A percentile compares a stretch with the other conserved stretches of the same genome.
Conservation (phyloP, 345 rosid species). For the thale cress (Arabidopsis thaliana) region DNA sequence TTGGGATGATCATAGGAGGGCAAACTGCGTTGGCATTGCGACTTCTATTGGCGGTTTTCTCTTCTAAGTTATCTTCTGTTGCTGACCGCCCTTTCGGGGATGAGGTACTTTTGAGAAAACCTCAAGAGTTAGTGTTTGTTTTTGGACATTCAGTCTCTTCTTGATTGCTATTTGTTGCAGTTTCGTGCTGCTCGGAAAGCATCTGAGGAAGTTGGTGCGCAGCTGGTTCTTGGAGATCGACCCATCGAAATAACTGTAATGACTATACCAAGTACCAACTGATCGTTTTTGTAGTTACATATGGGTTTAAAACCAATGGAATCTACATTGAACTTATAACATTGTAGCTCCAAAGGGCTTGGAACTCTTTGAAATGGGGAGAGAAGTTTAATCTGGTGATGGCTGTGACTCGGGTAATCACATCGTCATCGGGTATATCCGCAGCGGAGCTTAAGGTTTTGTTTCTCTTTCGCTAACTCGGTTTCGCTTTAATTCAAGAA, state of each 20-base stretch:
- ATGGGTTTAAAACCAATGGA: background rate
- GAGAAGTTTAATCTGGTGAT: slow-evolving; percentile 60
- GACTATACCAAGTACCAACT: background rate
- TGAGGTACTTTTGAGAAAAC: slow-evolving; percentile 56
- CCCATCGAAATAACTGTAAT: slow-evolving; percentile 85
- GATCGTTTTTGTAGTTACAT: background rate
- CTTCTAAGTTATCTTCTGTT: slow-evolving; percentile 79
- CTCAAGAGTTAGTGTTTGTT: background rate
- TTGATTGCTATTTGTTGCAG: slow-evolving; percentile 44
- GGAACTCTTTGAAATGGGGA: slow-evolving; percentile 66
- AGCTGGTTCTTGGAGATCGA: slow-evolving; percentile 84
- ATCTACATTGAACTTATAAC: background rate
- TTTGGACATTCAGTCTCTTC: background rate
- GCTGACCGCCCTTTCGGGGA: slow-evolving; percentile 80
- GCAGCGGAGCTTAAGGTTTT: slow-evolving; percentile 53
- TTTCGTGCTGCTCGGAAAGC: slow-evolving; percentile 84
- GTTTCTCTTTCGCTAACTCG: background rate
- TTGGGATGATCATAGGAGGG: slow-evolving; percentile 60
- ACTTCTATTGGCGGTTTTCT: slow-evolving; percentile 78
- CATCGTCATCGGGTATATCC: slow-evolving; percentile 56
- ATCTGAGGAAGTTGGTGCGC: slow-evolving; percentile 88
- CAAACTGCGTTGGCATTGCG: slow-evolving; percentile 88
- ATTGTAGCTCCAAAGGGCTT: slow-evolving; percentile 78
- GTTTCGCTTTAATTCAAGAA: background rate
- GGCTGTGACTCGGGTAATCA: slow-evolving; percentile 62